Evolutionary conservation across 345 rosid genomes (phyloP).

Genomic region (Firmiana major): DNA sequence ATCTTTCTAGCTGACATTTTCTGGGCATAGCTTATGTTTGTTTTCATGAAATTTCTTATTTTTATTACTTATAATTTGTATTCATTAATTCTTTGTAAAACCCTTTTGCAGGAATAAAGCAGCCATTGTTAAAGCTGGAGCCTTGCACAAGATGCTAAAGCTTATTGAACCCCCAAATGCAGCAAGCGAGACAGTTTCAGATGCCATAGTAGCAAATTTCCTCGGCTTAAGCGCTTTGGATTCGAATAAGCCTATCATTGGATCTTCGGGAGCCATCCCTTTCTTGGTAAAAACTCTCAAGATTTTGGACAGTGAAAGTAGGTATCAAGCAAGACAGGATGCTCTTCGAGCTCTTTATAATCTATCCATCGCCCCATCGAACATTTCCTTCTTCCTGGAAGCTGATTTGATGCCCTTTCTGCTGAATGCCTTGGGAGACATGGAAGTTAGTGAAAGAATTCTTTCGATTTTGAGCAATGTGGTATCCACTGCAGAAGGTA

Average conservation of each 20-base stretch:
- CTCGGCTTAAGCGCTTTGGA: slow-evolving; percentile 91
- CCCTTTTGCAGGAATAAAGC: slow-evolving; percentile 80
- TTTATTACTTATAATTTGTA: neutral
- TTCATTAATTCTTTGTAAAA: neutral
- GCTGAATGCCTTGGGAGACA: slow-evolving; percentile 65
- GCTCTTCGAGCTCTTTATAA: slow-evolving; percentile 87
- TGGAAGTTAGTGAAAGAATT: slow-evolving; percentile 86
- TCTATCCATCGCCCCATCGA: slow-evolving; percentile 64
- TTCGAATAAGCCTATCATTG: slow-evolving; percentile 81
- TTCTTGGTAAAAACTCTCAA: slow-evolving; percentile 62
- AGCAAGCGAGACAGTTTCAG: slow-evolving; percentile 51
- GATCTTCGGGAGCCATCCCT: slow-evolving; percentile 83
- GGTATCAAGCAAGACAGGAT: slow-evolving; percentile 77
- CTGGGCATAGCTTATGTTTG: neutral
- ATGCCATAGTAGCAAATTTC: slow-evolving; percentile 87
- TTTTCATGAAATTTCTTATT: neutral
- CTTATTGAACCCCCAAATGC: slow-evolving; percentile 60
- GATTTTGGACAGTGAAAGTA: slow-evolving; percentile 34
- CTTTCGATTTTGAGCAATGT: slow-evolving; percentile 82
- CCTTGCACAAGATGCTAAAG: slow-evolving; percentile 88
- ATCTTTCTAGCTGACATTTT: slow-evolving; percentile 1
- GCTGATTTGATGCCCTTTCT: slow-evolving; percentile 57
- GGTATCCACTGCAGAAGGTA: slow-evolving; percentile 75
- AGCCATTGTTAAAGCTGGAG: slow-evolving; percentile 96
- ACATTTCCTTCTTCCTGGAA: slow-evolving; percentile 55